Conservation (phyloP, 2,329 filamentous ascomycete species). For the Aspergillus sp. region DNA sequence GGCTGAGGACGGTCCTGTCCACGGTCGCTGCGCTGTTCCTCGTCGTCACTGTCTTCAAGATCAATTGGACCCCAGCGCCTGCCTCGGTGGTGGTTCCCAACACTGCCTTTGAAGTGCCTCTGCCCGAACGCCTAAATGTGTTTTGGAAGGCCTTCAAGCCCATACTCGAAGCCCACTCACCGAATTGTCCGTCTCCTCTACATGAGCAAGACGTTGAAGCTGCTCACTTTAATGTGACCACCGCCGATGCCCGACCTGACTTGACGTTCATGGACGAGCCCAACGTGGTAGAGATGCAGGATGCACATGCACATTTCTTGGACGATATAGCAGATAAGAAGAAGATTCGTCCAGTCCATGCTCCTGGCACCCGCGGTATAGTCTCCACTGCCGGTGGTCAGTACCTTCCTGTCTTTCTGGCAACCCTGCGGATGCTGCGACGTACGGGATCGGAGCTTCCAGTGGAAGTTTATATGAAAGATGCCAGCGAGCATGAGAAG, state of each 20-base stretch:
- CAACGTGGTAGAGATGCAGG: constrained; percentile 35
- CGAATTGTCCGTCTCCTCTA: constrained; percentile 31
- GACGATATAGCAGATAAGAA: constrained; percentile 30
- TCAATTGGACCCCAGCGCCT: constrained; percentile 37
- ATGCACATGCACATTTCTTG: constrained; percentile 44
- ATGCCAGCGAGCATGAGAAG: constrained; percentile 41
- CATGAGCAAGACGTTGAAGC: constrained; percentile 24
- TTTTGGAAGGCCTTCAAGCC: constrained; percentile 39
- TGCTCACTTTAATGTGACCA: constrained; percentile 31
- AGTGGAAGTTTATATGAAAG: constrained; percentile 46
- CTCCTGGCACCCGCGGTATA: constrained; percentile 46
- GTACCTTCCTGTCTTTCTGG: constrained; percentile 52
- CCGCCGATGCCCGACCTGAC: constrained; percentile 34
- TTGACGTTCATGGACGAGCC: constrained; percentile 35
- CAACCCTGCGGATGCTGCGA: constrained; percentile 54
- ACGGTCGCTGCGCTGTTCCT: constrained; percentile 29
- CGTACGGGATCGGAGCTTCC: constrained; percentile 52
- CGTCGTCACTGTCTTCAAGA: constrained; percentile 33
- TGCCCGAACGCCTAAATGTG: constrained; percentile 35
- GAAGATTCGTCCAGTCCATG: constrained; percentile 34
- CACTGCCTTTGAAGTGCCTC: constrained; percentile 34
- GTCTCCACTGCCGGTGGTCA: constrained; percentile 52
- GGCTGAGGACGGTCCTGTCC: constrained; percentile 30
- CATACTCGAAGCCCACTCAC: constrained; percentile 33
- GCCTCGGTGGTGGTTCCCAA: constrained; percentile 31